phyloP scores from a whole-genome alignment of 2,329 filamentous ascomycete species.

The Proliferodiscus dingleyae region DNA sequence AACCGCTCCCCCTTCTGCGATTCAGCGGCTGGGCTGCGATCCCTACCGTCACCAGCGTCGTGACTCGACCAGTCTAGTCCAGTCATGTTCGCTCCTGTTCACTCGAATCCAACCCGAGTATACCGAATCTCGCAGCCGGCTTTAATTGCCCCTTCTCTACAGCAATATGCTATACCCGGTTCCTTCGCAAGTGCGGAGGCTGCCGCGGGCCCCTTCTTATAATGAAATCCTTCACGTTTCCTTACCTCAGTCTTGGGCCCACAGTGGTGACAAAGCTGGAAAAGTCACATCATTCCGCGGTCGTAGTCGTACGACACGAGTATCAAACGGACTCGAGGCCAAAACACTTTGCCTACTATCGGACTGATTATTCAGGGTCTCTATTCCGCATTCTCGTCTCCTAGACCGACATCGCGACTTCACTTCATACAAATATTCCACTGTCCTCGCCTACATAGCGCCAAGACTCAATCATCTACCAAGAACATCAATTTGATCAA shows the following conservation, averaged over 20 bases:
- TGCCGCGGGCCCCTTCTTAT: slow-evolving; percentile 13
- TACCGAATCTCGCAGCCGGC: too few relatives aligned
- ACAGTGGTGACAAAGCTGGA: slow-evolving; percentile 3
- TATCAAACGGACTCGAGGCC: slow-evolving; percentile 18
- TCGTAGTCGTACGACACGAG: slow-evolving; percentile 24
- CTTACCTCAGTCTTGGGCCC: neutral
- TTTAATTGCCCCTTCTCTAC: too few relatives aligned
- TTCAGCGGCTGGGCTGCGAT: too few relatives aligned
- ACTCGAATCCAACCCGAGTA: too few relatives aligned
- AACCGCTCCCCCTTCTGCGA: too few relatives aligned
- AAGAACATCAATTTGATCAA: slow-evolving; percentile 12
- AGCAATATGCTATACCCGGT: too few relatives aligned
- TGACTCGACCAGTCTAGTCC: too few relatives aligned
- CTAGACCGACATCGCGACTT: slow-evolving; percentile 5
- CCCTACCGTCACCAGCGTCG: too few relatives aligned
- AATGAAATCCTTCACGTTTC: neutral
- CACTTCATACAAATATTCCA: slow-evolving; percentile 12
- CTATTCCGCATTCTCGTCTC: slow-evolving; percentile 7
- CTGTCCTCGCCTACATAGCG: slow-evolving; percentile 15
- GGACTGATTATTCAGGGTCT: slow-evolving; percentile 2
- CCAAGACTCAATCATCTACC: slow-evolving; percentile 13
- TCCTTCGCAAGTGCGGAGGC: too few relatives aligned
- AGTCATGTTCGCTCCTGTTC: too few relatives aligned
- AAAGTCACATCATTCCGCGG: slow-evolving; percentile 19
- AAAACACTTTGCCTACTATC: slow-evolving; percentile 10